phyloP scores from a whole-genome alignment of 176 grass and related monocot species.

The Oryza glumipatula region DNA sequence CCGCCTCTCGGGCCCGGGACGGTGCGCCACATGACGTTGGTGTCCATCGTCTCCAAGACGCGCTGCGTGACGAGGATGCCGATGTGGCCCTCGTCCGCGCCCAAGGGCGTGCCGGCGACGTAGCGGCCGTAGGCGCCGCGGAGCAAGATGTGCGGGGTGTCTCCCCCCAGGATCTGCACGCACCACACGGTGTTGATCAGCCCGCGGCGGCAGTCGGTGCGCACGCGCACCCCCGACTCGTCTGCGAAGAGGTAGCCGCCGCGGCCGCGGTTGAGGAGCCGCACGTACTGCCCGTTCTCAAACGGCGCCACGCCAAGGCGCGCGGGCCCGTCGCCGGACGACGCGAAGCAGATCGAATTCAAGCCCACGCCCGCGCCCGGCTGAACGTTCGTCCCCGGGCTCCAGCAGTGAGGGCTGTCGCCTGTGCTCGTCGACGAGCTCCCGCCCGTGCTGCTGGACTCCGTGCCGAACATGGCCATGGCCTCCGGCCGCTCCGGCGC shows the following conservation, averaged over 20 bases:
- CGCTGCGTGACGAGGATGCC: conserved; percentile 34
- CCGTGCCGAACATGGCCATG: no score
- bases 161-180: conserved; percentile 41
- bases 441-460: neutral
- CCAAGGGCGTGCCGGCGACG: conserved; percentile 26
- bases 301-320: conserved; percentile 34
- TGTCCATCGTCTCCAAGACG: conserved; percentile 8
- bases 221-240: conserved; percentile 36
- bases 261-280: conserved; percentile 49
- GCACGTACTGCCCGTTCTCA: conserved; percentile 60
- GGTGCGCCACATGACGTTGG: conserved; percentile 38
- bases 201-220: conserved; percentile 19
- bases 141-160: conserved; percentile 35
- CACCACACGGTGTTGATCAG: conserved; percentile 42
- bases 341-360: neutral
- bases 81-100: conserved; percentile 18
- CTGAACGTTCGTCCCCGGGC: no score
- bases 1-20: neutral
- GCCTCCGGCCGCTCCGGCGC: no score
- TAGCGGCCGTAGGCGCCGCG: conserved; percentile 46
- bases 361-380: no score
- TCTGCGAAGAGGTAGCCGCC: conserved; percentile 46
- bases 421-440: no score
- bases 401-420: no score
- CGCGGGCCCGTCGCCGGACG: neutral